Evolutionary conservation across 192 early-diverging fungal genomes (phyloP).

Genomic region (Chytriomyces sp.): DNA sequence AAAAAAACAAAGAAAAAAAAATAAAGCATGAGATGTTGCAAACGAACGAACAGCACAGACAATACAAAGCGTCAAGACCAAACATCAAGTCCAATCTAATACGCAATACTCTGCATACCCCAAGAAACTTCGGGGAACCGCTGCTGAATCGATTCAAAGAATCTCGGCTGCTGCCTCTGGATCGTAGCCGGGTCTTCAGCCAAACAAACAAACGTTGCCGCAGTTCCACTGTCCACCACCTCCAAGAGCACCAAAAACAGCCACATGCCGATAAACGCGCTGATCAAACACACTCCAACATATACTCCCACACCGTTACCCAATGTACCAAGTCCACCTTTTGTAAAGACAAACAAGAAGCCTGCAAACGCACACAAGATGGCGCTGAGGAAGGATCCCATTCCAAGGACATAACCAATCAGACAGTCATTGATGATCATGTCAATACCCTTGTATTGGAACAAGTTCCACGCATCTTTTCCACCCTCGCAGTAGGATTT

Average conservation of each 20-base stretch:
- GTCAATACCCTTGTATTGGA: slow-evolving; percentile 65
- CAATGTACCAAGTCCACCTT: slow-evolving; percentile 7
- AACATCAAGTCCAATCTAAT: background rate
- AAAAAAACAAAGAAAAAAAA: no score
- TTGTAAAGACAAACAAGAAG: slow-evolving; percentile 56
- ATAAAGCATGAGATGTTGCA: no score
- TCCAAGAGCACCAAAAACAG: slow-evolving; percentile 80
- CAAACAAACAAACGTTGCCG: slow-evolving; percentile 86
- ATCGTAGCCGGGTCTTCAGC: slow-evolving; percentile 54
- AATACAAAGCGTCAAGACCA: no score
- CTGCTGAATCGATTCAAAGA: slow-evolving; percentile 11
- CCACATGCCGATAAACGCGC: slow-evolving; percentile 78
- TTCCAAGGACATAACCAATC: slow-evolving; percentile 81
- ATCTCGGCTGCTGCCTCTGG: slow-evolving; percentile 6
- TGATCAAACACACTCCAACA: slow-evolving; percentile 40
- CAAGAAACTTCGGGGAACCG: slow-evolving; percentile 22
- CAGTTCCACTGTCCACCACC: slow-evolving; percentile 58
- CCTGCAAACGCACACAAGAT: slow-evolving; percentile 63
- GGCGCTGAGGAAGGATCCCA: slow-evolving; percentile 72
- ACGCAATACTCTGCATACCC: slow-evolving; percentile 26
- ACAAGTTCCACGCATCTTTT: slow-evolving; percentile 82
- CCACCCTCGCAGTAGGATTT: slow-evolving; percentile 59
- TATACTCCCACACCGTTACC: slow-evolving; percentile 26
- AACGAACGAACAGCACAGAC: no score
- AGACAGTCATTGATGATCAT: slow-evolving; percentile 82